Base-by-base conservation (phyloP, 345 rosid genomes). In the Moricandia moricandioides region DNA sequence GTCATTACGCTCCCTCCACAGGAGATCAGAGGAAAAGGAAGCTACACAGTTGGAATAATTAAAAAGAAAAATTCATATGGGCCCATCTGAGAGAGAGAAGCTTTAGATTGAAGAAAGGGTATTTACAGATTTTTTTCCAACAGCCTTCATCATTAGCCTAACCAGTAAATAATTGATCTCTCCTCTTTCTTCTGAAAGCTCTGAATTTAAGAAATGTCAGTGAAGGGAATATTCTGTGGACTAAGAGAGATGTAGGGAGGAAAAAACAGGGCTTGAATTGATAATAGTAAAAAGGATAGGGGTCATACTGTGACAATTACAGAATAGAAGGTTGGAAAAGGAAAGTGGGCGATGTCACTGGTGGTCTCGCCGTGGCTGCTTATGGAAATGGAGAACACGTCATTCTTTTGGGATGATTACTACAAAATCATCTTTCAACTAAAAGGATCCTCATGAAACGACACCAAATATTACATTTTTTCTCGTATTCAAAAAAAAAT, bases 51-150 rank as follows among this genome's bases (percentile, higher is more conserved):
- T 78, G 78, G 52, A 68, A n/a, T 21, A 60, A 27, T 1, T 13
- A 45, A 45, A 39, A 39, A 13, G 0, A 49, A 33, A 29, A 27
- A 69, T 54, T 63, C 63, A 13, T 14, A 34, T 34, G 82, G 82
- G 82, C 71, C 79, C 78, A 73, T 77, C 39, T 33, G 27, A 72
- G 17, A 72, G 39, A 31, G 16, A 21, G 18, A 78, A 40, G 78
- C 78, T 79, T 73, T 79, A 62, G 27, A 73, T 14, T 24, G 75
- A 79, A 79, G 82, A 79, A 79, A 79, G 43, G 24, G 82, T 73
- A 61, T 63, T 63, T 56, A 63, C 74, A 73, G 70, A 55, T 6
- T 34, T 37, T 58, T 29, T 72, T 78, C 24, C 78, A 78, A 72
- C 70, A 59, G 54, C 81, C 29, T 47, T 66, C 77, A 71, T 78